These are phyloP conservation scores for Spergularia bocconei DNA, from an alignment of 148 eudicot species.

Conservation along the genomic window DNA sequence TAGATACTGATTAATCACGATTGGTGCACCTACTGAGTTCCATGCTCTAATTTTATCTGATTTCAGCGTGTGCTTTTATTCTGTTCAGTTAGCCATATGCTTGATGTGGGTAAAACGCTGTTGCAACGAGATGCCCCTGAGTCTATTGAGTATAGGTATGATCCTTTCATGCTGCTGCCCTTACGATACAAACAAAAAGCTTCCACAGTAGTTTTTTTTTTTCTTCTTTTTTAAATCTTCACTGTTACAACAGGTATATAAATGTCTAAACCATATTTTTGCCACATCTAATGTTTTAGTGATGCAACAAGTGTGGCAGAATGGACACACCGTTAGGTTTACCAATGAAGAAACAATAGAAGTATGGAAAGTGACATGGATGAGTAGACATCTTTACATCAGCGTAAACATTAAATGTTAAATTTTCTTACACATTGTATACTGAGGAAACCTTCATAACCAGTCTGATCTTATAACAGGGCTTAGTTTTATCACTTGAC, in stretches of 20 bases:
- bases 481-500: background rate
- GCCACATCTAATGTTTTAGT: too few species aligned
- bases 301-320: too few species aligned
- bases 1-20: background rate
- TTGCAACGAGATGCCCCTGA: slow-evolving; percentile 64
- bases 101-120: slow-evolving; percentile 66
- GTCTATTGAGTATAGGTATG: slow-evolving; percentile 59
- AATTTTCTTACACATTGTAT: background rate
- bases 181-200: too few species aligned
- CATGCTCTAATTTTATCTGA: slow-evolving; percentile 1
- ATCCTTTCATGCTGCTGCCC: slow-evolving; percentile 12
- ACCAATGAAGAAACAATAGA: background rate
- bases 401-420: background rate
- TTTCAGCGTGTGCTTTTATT: slow-evolving; percentile 25
- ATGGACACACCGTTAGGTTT: background rate
- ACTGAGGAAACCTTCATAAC: background rate
- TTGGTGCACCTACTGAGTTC: slow-evolving; percentile 3
- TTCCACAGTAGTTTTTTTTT: too few species aligned
- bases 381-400: too few species aligned
- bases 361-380: background rate
- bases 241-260: too few species aligned
- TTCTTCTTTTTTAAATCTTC: too few species aligned
- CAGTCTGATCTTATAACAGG: background rate
- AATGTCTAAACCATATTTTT: too few species aligned
- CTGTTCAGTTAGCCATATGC: slow-evolving; percentile 76